Evolutionary conservation across 23 red algal genomes (phyloP).

Genomic region (Gracilaria gracilis): DNA sequence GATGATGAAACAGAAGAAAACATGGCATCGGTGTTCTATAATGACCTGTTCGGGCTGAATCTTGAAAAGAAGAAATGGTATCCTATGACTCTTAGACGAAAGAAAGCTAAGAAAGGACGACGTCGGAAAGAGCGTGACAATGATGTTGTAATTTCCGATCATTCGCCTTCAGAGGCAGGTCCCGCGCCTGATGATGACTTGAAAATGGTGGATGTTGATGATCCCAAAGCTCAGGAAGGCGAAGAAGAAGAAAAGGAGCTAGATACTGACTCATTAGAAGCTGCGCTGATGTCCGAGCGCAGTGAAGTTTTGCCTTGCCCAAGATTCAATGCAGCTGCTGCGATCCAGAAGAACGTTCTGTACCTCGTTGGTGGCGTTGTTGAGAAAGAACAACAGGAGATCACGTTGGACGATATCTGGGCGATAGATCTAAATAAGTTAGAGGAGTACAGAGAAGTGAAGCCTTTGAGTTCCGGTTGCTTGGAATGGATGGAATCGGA

Average conservation of each 20-base stretch:
- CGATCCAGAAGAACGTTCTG: constrained; percentile 68
- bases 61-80: constrained; percentile 81
- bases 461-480: constrained; percentile 56
- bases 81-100: constrained; percentile 77
- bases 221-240: constrained; percentile 36
- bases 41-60: constrained; percentile 83
- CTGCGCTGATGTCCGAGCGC: constrained; percentile 49
- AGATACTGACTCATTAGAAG: constrained; percentile 62
- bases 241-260: constrained; percentile 81
- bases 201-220: constrained; percentile 19
- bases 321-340: constrained; percentile 71
- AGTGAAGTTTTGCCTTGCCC: constrained; percentile 47
- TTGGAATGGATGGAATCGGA: constrained; percentile 82
- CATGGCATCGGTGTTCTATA: constrained; percentile 67
- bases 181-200: background rate
- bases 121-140: constrained; percentile 29
- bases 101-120: constrained; percentile 64
- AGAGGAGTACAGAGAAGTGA: constrained; percentile 65
- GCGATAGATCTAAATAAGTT: constrained; percentile 76
- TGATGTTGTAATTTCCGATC: background rate
- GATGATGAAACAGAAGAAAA: constrained; percentile 86
- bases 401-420: constrained; percentile 84
- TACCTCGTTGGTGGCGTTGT: constrained; percentile 73
- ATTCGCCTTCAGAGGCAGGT: background rate
- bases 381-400: constrained; percentile 74